Conservation (phyloP, 495 filamentous ascomycete genomes). For the Hyaloscypha finlandica region DNA sequence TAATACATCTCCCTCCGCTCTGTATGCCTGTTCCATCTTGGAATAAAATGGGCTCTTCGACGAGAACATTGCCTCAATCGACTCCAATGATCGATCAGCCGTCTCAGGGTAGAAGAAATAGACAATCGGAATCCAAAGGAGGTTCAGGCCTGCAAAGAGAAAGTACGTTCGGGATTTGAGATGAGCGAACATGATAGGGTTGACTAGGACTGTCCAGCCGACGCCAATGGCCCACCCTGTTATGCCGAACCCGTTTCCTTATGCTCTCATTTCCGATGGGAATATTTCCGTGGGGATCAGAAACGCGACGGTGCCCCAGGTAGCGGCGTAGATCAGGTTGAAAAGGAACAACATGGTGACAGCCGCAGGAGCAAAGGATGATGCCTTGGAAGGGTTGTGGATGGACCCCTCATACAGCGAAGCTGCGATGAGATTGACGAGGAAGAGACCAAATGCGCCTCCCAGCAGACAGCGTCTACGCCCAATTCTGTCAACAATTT, state of each 20-base stretch:
- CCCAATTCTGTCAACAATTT: conserved; percentile 54
- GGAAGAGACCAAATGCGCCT: conserved; percentile 32
- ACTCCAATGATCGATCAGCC: conserved; percentile 34
- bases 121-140: conserved; percentile 48
- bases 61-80: conserved; percentile 31
- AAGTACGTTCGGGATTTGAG: conserved; percentile 47
- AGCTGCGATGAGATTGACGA: conserved; percentile 35
- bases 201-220: conserved; percentile 26
- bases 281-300: conserved; percentile 54
- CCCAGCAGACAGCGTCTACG: conserved; percentile 47
- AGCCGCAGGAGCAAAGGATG: conserved; percentile 36
- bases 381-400: conserved; percentile 8
- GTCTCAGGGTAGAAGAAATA: conserved; percentile 39
- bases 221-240: conserved; percentile 60
- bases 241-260: conserved; percentile 59
- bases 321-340: conserved; percentile 41
- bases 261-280: conserved; percentile 51
- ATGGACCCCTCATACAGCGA: conserved; percentile 22
- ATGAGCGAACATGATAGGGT: conserved; percentile 30
- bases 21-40: conserved; percentile 8
- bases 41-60: conserved; percentile 7
- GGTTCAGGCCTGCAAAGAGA: conserved; percentile 53
- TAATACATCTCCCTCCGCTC: conserved; percentile 7
- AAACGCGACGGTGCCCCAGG: conserved; percentile 57
- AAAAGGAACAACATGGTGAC: conserved; percentile 56